These are phyloP conservation scores for Trichophaea hybrida DNA, from an alignment of 2,329 filamentous ascomycete genomes.

Conservation along the genomic window DNA sequence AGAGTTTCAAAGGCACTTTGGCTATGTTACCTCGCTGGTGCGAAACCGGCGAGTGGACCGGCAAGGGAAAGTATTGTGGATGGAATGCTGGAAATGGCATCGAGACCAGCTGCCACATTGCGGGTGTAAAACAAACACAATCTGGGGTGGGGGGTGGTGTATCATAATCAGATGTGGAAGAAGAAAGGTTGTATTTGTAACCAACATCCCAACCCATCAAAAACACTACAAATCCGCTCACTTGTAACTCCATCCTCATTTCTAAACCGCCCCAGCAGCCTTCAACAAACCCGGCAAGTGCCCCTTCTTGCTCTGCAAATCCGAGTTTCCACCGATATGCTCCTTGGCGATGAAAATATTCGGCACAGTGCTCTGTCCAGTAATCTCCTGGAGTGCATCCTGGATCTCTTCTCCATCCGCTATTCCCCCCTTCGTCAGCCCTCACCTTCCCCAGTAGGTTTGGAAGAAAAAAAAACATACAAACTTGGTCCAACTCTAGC, in stretches of 20 bases:
- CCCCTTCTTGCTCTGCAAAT: conserved; percentile 52
- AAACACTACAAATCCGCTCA: background rate
- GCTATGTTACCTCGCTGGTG: conserved; percentile 79
- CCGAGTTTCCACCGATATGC: conserved; percentile 95
- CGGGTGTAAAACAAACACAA: conserved; percentile 34
- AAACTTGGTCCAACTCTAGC: conserved; percentile 72
- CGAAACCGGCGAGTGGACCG: conserved; percentile 70
- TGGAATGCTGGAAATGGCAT: conserved; percentile 75
- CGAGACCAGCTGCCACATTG: conserved; percentile 74
- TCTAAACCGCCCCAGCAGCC: conserved; percentile 49
- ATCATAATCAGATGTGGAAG: background rate
- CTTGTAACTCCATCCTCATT: background rate
- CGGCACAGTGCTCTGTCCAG: conserved; percentile 74
- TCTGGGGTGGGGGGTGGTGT: background rate
- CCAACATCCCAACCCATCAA: too few species aligned
- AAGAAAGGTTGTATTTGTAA: background rate
- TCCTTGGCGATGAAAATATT: conserved; percentile 86
- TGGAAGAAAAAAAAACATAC: conserved; percentile 39
- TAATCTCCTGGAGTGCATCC: conserved; percentile 64
- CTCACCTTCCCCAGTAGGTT: background rate
- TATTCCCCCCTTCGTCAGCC: conserved; percentile 31
- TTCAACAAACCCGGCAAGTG: conserved; percentile 52
- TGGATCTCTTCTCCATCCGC: conserved; percentile 75
- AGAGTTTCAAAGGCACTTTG: conserved; percentile 68
- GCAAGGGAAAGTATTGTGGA: conserved; percentile 71